phyloP scores from a whole-genome alignment of 2,329 filamentous ascomycete genomes.

The Aspergillus tubingensis region DNA sequence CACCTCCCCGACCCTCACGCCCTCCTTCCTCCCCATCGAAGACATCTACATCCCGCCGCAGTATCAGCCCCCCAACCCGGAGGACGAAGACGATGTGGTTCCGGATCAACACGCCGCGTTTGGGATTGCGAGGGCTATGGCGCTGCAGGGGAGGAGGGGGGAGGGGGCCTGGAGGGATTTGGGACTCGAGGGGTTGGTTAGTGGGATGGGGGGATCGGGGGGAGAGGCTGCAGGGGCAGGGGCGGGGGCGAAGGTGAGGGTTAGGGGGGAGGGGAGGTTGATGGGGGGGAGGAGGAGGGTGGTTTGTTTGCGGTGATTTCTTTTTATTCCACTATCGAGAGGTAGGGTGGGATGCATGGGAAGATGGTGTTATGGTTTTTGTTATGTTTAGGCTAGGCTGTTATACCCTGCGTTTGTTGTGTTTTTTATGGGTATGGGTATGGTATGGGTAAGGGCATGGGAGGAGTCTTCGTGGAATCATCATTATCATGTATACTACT shows the following conservation, averaged over 20 bases:
- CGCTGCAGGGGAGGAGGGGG: conserved; percentile 43
- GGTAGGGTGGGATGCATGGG: no score
- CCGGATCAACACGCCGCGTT: conserved; percentile 69
- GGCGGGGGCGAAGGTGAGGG: conserved; percentile 22
- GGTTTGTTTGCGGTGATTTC: conserved; percentile 38
- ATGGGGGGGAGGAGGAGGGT: conserved; percentile 43
- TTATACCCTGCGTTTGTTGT: conserved; percentile 4
- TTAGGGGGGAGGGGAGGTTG: conserved; percentile 34
- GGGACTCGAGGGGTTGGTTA: conserved; percentile 27
- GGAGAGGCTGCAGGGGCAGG: conserved; percentile 12
- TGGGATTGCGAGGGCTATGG: conserved; percentile 64
- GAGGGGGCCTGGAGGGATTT: conserved; percentile 62
- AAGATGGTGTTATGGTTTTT: background rate
- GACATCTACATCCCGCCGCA: conserved; percentile 63
- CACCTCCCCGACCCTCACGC: conserved; percentile 35
- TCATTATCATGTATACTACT: conserved; percentile 22
- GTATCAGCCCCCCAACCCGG: conserved; percentile 64
- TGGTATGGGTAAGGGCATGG: no score
- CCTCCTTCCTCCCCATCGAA: conserved; percentile 55
- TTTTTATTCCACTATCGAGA: background rate
- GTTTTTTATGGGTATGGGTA: background rate
- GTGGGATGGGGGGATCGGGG: conserved; percentile 20
- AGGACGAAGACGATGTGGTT: conserved; percentile 68
- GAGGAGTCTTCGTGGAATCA: conserved; percentile 20
- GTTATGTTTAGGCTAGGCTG: background rate